phyloP scores from a whole-genome alignment of 768 basidiomycete genomes.

The Lactarius pseudohatsudake region DNA sequence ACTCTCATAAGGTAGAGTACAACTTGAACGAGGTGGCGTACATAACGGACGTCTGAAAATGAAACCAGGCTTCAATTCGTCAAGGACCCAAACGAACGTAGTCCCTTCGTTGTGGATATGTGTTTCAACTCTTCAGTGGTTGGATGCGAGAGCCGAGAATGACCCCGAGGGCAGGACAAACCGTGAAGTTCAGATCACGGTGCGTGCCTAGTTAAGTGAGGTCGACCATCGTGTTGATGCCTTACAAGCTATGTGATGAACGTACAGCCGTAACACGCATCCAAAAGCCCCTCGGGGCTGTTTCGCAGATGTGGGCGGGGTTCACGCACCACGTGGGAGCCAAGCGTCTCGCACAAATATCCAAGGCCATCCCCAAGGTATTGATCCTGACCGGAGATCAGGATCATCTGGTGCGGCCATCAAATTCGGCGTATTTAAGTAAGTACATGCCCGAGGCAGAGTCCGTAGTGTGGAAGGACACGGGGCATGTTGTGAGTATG shows the following conservation, averaged over 20 bases:
- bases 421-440: conserved; percentile 54
- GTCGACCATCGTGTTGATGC: not conserved
- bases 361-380: conserved; percentile 61
- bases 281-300: conserved; percentile 57
- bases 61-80: conserved; percentile 39
- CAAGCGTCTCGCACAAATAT: conserved; percentile 37
- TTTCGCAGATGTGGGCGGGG: conserved; percentile 73
- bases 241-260: conserved; percentile 42
- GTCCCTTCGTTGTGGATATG: conserved; percentile 54
- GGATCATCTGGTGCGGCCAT: conserved; percentile 56
- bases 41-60: not conserved
- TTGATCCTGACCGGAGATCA: conserved; percentile 65
- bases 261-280: conserved; percentile 54
- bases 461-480: conserved; percentile 53
- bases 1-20: conserved; percentile 12
- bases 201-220: conserved; percentile 32
- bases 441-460: conserved; percentile 57
- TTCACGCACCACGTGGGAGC: conserved; percentile 58
- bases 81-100: conserved; percentile 46
- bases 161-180: conserved; percentile 65
- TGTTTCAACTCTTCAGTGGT: conserved; percentile 63
- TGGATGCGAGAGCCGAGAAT: conserved; percentile 50
- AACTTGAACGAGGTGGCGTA: no score
- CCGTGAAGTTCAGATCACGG: conserved; percentile 56
- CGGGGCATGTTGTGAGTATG: conserved; percentile 60